Percentiles rank a stretch among this genome's conserved stretches.
phyloP scores from a whole-genome alignment of 1,139 yeast genomes.

The Lodderomyces jiufengensis region DNA sequence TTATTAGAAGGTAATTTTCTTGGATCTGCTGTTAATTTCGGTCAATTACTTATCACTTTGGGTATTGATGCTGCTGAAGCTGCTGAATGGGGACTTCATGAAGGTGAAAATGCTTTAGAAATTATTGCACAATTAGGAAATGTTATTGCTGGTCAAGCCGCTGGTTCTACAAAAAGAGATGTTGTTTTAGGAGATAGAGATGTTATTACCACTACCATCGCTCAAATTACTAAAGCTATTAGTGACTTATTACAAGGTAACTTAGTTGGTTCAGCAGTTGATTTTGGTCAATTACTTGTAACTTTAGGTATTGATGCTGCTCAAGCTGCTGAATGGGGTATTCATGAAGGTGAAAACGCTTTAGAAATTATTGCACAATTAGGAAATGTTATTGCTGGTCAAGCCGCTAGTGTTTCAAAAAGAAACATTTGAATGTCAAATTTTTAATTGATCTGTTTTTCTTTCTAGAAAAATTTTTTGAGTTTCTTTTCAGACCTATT shows the following conservation, averaged over 20 bases:
- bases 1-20: background rate
- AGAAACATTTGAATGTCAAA: no score
- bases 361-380: background rate
- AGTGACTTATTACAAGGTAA: background rate
- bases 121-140: background rate
- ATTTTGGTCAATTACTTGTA: background rate
- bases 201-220: no score
- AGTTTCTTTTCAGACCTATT: no score
- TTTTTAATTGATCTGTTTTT: no score
- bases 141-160: background rate
- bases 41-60: background rate
- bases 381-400: background rate
- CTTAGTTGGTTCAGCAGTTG: background rate
- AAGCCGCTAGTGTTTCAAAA: no score
- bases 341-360: background rate
- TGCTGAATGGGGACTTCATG: background rate
- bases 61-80: conserved; percentile 2
- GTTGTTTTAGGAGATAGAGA: no score
- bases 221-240: background rate
- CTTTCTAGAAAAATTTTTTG: no score
- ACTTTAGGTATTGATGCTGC: conserved; percentile 2
- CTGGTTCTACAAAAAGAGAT: no score
- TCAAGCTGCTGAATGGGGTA: background rate
- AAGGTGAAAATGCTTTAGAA: background rate
- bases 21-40: conserved; percentile 1